Percentiles rank a stretch among this genome's conserved stretches.
Conservation (phyloP, 2,329 filamentous ascomycete species). For the Whalleya microplaca region DNA sequence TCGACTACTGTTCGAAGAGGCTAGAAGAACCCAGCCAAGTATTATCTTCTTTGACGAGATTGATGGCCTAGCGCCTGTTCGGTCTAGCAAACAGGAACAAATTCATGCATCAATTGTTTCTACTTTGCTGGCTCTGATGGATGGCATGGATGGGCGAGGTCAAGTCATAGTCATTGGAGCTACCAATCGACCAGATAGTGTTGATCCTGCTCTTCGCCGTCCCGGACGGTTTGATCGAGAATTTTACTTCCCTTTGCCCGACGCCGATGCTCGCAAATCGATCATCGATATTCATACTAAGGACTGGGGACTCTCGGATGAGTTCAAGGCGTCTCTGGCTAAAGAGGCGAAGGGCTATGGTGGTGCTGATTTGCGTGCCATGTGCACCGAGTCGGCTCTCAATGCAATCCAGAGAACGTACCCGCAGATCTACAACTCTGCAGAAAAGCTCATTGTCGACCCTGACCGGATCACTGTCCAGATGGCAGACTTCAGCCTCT, state of each 20-base stretch:
- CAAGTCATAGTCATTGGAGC: slow-evolving; percentile 98
- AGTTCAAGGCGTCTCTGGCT: slow-evolving; percentile 83
- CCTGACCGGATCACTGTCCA: slow-evolving; percentile 82
- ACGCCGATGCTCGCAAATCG: slow-evolving; percentile 75
- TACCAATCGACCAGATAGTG: slow-evolving; percentile 96
- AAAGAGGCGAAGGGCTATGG: slow-evolving; percentile 95
- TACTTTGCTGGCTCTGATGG: slow-evolving; percentile 91
- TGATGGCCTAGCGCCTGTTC: slow-evolving; percentile 91
- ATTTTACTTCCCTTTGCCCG: slow-evolving; percentile 95
- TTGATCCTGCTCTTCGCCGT: slow-evolving; percentile 91
- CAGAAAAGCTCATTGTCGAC: slow-evolving; percentile 88
- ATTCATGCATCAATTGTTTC: slow-evolving; percentile 98
- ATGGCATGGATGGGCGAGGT: slow-evolving; percentile 96
- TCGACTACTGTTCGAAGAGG: slow-evolving; percentile 91
- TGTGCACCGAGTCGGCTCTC: slow-evolving; percentile 93
- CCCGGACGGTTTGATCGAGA: slow-evolving; percentile 96
- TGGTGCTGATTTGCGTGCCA: slow-evolving; percentile 88
- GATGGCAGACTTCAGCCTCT: slow-evolving; percentile 96
- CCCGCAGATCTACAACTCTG: slow-evolving; percentile 91
- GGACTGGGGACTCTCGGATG: slow-evolving; percentile 81
- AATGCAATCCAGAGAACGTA: slow-evolving; percentile 96
- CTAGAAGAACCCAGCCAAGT: slow-evolving; percentile 91
- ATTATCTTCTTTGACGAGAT: slow-evolving; percentile 99
- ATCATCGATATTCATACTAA: slow-evolving; percentile 96
- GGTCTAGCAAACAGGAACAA: slow-evolving; percentile 98